Conservation (phyloP, 129 eudicot genomes). For the Kitagawia praeruptora region DNA sequence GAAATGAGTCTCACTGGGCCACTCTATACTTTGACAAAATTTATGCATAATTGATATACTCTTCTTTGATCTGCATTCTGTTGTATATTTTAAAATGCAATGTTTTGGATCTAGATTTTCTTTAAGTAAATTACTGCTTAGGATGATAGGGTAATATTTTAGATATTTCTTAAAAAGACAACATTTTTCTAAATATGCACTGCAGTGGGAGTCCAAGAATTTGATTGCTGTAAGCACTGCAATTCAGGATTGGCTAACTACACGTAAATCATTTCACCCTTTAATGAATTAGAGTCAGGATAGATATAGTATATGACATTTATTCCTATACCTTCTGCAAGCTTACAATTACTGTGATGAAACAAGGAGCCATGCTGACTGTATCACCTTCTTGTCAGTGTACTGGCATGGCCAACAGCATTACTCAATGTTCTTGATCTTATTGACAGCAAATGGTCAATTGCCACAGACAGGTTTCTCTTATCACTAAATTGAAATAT, state of each 20-base stretch:
- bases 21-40: not conserved
- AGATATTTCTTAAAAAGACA: no score
- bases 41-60: not conserved
- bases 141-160: no score
- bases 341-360: conserved; percentile 75
- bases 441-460: conserved; percentile 95
- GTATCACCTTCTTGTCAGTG: conserved; percentile 67
- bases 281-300: conserved; percentile 1
- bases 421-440: conserved; percentile 58
- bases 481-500: conserved; percentile 6
- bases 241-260: no score
- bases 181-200: no score
- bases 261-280: no score
- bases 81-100: no score
- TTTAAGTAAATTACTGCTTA: no score
- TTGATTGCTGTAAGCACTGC: no score
- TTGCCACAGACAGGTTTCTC: conserved; percentile 84
- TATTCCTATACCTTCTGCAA: conserved; percentile 34
- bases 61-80: no score
- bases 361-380: conserved; percentile 89
- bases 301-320: not conserved
- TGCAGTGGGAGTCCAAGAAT: no score
- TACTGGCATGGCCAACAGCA: conserved; percentile 97
- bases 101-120: no score
- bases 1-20: not conserved